Percentiles rank a stretch among this genome's conserved stretches.
Evolutionary conservation across 108 stramenopile species (phyloP).

Genomic region (Bacterosira constricta): DNA sequence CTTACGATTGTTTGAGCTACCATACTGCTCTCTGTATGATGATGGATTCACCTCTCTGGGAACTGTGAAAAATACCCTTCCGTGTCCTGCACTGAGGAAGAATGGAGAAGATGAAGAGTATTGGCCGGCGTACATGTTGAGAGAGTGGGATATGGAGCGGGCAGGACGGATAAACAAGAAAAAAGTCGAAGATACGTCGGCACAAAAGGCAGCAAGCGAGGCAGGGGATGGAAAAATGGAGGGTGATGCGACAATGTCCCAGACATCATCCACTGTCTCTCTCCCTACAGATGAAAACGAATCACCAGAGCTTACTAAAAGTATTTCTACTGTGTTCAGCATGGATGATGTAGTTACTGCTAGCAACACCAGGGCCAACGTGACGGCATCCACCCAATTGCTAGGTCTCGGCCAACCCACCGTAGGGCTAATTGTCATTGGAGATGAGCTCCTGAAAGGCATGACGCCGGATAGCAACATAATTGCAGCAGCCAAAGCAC

Average conservation of each 20-base stretch:
- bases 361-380: too few relatives aligned
- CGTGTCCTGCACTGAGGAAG: slow-evolving; percentile 85
- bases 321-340: slow-evolving; percentile 12
- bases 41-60: slow-evolving; percentile 96
- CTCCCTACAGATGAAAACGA: slow-evolving; percentile 10
- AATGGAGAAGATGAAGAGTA: slow-evolving; percentile 53
- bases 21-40: slow-evolving; percentile 95
- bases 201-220: neutral
- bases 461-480: slow-evolving; percentile 90
- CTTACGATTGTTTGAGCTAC: slow-evolving; percentile 81
- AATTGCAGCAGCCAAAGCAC: slow-evolving; percentile 75
- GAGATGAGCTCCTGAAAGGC: slow-evolving; percentile 96
- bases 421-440: slow-evolving; percentile 87
- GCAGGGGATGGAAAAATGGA: too few relatives aligned
- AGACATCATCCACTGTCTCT: slow-evolving; percentile 38
- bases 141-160: slow-evolving; percentile 81
- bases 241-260: slow-evolving; percentile 18
- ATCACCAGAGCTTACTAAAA: neutral
- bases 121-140: slow-evolving; percentile 89
- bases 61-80: slow-evolving; percentile 85
- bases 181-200: slow-evolving; percentile 17
- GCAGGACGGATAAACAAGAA: slow-evolving; percentile 70
- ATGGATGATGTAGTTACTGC: slow-evolving; percentile 9
- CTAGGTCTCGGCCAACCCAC: slow-evolving; percentile 20
- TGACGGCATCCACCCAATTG: too few relatives aligned